Evolutionary conservation across 1,139 yeast genomes (phyloP).

Genomic region (Blastobotrys aristatus): DNA sequence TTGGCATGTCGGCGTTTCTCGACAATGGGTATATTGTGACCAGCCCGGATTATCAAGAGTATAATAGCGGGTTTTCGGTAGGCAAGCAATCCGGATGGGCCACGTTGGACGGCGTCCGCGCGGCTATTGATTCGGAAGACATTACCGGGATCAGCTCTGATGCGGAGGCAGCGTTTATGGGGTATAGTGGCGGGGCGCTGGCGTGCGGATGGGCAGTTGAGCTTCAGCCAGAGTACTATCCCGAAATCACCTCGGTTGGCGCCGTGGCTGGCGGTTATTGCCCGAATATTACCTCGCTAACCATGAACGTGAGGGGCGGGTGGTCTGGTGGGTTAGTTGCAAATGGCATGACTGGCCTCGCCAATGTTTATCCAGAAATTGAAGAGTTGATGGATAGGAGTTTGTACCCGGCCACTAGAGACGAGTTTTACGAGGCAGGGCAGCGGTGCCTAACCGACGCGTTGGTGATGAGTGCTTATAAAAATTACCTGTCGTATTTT

Average conservation of each 20-base stretch:
- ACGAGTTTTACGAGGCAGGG: slow-evolving; percentile 17
- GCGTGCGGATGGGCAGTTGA: slow-evolving; percentile 34
- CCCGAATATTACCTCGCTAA: slow-evolving; percentile 17
- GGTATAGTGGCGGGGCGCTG: slow-evolving; percentile 32
- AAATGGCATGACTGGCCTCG: slow-evolving; percentile 29
- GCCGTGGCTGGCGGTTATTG: slow-evolving; percentile 15
- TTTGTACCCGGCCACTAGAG: slow-evolving; percentile 15
- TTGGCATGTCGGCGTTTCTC: slow-evolving; percentile 5
- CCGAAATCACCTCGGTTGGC: slow-evolving; percentile 21
- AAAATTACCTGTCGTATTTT: neutral
- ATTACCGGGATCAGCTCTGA: slow-evolving; percentile 17
- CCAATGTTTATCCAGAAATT: slow-evolving; percentile 27
- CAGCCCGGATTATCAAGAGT: slow-evolving; percentile 29
- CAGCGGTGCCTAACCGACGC: slow-evolving; percentile 18
- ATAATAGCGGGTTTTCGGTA: slow-evolving; percentile 23
- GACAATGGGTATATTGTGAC: slow-evolving; percentile 21
- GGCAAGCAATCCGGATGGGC: slow-evolving; percentile 26
- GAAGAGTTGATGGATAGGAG: slow-evolving; percentile 12
- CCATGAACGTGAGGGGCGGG: slow-evolving; percentile 14
- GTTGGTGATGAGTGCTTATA: slow-evolving; percentile 17
- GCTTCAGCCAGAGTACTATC: slow-evolving; percentile 28
- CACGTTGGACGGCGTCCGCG: slow-evolving; percentile 26
- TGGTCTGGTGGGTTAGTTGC: slow-evolving; percentile 30
- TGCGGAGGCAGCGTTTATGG: slow-evolving; percentile 23
- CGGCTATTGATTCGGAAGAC: slow-evolving; percentile 16